Evolutionary conservation across 495 filamentous ascomycete genomes (phyloP).

Genomic region (Tricharina praecox): DNA sequence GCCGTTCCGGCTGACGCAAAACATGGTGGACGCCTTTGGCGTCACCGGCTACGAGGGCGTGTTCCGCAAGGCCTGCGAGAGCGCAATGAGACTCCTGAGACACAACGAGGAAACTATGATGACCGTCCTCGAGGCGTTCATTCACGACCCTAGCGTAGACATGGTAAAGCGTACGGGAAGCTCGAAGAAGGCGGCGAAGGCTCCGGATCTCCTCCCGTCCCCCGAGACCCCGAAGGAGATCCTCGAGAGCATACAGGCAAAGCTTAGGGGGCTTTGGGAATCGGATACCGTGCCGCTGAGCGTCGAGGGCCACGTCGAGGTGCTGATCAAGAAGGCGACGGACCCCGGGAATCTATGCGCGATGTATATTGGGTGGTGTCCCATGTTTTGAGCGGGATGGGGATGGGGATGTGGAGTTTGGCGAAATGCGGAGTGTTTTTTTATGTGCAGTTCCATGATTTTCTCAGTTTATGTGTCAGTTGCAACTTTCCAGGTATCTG

Average conservation of each 20-base stretch:
- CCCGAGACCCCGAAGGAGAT: conserved; percentile 51
- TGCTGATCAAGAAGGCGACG: conserved; percentile 69
- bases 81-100: conserved; percentile 65
- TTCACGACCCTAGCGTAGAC: conserved; percentile 91
- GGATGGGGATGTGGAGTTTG: too few species aligned
- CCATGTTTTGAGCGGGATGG: too few species aligned
- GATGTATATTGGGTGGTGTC: conserved; percentile 99
- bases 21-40: conserved; percentile 95
- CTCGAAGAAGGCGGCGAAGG: conserved; percentile 34
- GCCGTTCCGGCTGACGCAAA: conserved; percentile 95
- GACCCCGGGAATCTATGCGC: conserved; percentile 55
- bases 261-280: conserved; percentile 66
- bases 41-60: conserved; percentile 77
- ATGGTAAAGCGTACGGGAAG: conserved; percentile 58
- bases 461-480: too few species aligned
- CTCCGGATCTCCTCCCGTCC: conserved; percentile 37
- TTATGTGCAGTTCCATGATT: too few species aligned
- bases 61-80: conserved; percentile 78
- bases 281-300: conserved; percentile 78
- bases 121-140: conserved; percentile 89
- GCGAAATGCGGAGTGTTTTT: too few species aligned
- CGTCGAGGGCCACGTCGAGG: conserved; percentile 90
- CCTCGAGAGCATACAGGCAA: conserved; percentile 70
- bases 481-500: too few species aligned
- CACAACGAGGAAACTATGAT: conserved; percentile 90